A percentile compares a stretch with the other conserved stretches of the same genome.
These are phyloP conservation scores for Laetiporus sulphureus DNA, from an alignment of 1,284 basidiomycete species.

Conservation along the genomic window DNA sequence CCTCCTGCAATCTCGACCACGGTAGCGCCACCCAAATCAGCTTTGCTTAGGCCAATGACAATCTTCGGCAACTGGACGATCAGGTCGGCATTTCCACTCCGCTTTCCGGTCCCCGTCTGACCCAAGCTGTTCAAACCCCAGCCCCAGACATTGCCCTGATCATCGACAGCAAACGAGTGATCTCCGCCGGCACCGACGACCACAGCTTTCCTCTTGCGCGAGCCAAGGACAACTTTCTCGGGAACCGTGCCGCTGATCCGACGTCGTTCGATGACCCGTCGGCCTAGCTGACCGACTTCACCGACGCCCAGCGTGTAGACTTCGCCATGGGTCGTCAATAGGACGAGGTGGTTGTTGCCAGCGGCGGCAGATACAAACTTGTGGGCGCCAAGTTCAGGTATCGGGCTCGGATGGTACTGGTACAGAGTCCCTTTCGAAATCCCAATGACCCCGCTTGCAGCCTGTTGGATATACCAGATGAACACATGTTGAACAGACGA, in stretches of 20 bases:
- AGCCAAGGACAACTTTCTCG: slow-evolving; percentile 73
- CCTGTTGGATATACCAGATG: slow-evolving; percentile 28
- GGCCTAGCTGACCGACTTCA: slow-evolving; percentile 82
- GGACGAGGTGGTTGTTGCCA: slow-evolving; percentile 84
- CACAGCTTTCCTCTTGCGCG: slow-evolving; percentile 61
- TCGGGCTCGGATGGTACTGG: slow-evolving; percentile 67
- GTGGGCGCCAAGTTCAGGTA: slow-evolving; percentile 62
- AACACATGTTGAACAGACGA: no score
- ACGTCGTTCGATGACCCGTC: slow-evolving; percentile 77
- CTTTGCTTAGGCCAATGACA: slow-evolving; percentile 61
- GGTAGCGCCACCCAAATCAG: slow-evolving; percentile 57
- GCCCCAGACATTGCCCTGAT: slow-evolving; percentile 76
- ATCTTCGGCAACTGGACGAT: slow-evolving; percentile 66
- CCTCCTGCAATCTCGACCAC: slow-evolving; percentile 75
- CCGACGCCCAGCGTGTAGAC: slow-evolving; percentile 87
- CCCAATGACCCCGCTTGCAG: slow-evolving; percentile 79
- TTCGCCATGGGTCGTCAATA: slow-evolving; percentile 78
- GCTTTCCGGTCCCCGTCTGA: slow-evolving; percentile 55
- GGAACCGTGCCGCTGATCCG: slow-evolving; percentile 81
- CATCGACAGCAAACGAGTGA: slow-evolving; percentile 87
- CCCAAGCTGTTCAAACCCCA: slow-evolving; percentile 87
- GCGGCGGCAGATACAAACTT: slow-evolving; percentile 77
- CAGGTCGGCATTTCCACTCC: slow-evolving; percentile 38
- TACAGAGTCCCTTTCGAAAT: slow-evolving; percentile 66
- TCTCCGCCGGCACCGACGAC: slow-evolving; percentile 76